Evolutionary conservation across 345 rosid species (phyloP).

Genomic region (Raphanus sativus): DNA sequence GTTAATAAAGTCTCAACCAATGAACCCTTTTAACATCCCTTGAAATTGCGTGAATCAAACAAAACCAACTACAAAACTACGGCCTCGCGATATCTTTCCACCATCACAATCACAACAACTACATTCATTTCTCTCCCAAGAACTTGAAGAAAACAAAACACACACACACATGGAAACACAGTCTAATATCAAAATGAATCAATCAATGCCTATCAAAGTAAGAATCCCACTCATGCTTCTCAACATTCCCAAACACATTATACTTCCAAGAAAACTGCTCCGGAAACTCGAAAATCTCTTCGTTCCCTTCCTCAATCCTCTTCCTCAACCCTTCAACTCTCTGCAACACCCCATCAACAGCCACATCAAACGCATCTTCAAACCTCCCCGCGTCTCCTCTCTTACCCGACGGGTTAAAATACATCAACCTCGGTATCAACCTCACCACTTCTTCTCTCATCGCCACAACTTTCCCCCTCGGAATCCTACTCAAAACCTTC

Average conservation of each 20-base stretch:
- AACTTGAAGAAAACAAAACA: neutral
- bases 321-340: constrained; percentile 49
- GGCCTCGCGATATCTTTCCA: neutral
- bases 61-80: neutral
- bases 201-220: constrained; percentile 44
- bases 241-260: constrained; percentile 47
- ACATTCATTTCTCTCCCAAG: constrained; percentile 21
- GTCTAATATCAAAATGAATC: neutral
- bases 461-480: constrained; percentile 35
- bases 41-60: neutral
- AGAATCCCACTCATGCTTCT: constrained; percentile 64
- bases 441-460: constrained; percentile 68
- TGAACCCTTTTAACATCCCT: neutral
- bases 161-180: constrained; percentile 5
- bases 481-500: constrained; percentile 46
- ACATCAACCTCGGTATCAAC: constrained; percentile 59
- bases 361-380: constrained; percentile 76
- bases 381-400: constrained; percentile 41
- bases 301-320: constrained; percentile 40
- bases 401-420: constrained; percentile 54
- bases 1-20: neutral
- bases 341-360: constrained; percentile 58
- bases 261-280: constrained; percentile 67
- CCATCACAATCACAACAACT: constrained; percentile 6
- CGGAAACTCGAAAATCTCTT: constrained; percentile 38